Conservation (phyloP, 768 basidiomycete genomes). For the Crassisporium funariophilum region DNA sequence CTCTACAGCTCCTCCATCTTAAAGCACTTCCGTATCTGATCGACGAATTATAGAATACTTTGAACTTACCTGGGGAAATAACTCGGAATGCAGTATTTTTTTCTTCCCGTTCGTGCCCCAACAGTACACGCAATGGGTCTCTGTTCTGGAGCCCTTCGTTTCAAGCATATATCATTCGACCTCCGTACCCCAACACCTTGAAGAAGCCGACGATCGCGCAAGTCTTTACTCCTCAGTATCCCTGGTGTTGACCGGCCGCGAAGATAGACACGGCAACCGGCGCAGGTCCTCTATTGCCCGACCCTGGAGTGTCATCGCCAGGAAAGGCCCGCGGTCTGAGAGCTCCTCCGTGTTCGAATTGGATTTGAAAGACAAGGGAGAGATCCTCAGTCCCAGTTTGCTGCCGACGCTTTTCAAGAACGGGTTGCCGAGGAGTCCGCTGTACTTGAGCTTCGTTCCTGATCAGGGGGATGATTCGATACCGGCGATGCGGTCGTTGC, state of each 20-base stretch:
- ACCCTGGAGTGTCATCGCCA: slow-evolving; percentile 42
- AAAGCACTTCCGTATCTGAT: slow-evolving; percentile 2
- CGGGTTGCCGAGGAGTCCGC: slow-evolving; percentile 16
- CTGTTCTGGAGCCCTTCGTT: slow-evolving; percentile 28
- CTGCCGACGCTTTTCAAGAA: slow-evolving; percentile 36
- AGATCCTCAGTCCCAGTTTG: slow-evolving; percentile 36
- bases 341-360: slow-evolving; percentile 36
- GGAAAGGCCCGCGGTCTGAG: slow-evolving; percentile 40
- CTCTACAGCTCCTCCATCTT: no score
- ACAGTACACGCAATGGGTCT: slow-evolving; percentile 34
- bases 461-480: slow-evolving; percentile 8
- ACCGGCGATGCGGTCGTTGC: slow-evolving; percentile 6
- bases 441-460: slow-evolving; percentile 7
- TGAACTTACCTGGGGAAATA: slow-evolving; percentile 34
- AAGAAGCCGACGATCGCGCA: slow-evolving; percentile 15
- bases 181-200: slow-evolving; percentile 15
- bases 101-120: slow-evolving; percentile 23
- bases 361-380: slow-evolving; percentile 23
- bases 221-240: slow-evolving; percentile 15
- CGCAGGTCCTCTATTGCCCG: slow-evolving; percentile 16
- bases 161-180: slow-evolving; percentile 25
- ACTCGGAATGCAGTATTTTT: slow-evolving; percentile 17
- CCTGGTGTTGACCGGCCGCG: slow-evolving; percentile 15
- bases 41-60: slow-evolving; percentile 25
- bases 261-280: slow-evolving; percentile 6